Percentiles rank a stretch among this genome's conserved stretches.
phyloP scores from a whole-genome alignment of 305 asterid genomes.

The Rubia occidens region DNA sequence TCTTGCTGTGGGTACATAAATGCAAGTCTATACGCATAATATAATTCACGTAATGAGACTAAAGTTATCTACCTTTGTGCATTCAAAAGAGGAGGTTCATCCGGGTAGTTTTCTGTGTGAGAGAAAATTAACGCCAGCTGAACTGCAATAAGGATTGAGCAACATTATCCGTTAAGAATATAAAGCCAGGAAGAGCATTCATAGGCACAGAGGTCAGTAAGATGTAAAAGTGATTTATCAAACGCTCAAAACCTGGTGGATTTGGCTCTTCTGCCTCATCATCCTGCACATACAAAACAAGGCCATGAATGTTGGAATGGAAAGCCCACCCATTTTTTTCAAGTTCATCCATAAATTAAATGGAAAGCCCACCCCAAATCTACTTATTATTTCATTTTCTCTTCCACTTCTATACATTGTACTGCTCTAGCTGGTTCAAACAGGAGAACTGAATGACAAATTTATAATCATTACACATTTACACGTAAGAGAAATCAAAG shows the following conservation, averaged over 20 bases:
- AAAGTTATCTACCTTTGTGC: constrained; percentile 39
- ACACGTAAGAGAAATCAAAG: too few species aligned
- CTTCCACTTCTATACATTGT: too few species aligned
- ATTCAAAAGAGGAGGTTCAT: constrained; percentile 81
- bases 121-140: constrained; percentile 71
- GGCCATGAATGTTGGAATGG: constrained; percentile 3
- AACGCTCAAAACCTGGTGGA: constrained; percentile 44
- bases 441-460: not conserved
- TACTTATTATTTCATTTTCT: not conserved
- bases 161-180: constrained; percentile 19
- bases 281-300: constrained; percentile 41
- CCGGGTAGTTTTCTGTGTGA: constrained; percentile 88
- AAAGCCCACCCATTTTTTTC: not conserved
- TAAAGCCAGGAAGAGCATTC: constrained; percentile 9
- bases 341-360: not conserved
- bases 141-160: constrained; percentile 39
- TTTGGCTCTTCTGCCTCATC: constrained; percentile 56
- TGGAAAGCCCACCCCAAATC: not conserved
- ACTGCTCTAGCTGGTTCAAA: not conserved
- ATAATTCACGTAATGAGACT: not conserved
- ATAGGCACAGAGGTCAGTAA: constrained; percentile 19
- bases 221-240: constrained; percentile 11
- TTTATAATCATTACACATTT: too few species aligned
- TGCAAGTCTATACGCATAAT: not conserved
- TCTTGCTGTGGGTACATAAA: not conserved